phyloP scores from a whole-genome alignment of 2,329 filamentous ascomycete genomes.

The Gnomoniopsis smithogilvyi region DNA sequence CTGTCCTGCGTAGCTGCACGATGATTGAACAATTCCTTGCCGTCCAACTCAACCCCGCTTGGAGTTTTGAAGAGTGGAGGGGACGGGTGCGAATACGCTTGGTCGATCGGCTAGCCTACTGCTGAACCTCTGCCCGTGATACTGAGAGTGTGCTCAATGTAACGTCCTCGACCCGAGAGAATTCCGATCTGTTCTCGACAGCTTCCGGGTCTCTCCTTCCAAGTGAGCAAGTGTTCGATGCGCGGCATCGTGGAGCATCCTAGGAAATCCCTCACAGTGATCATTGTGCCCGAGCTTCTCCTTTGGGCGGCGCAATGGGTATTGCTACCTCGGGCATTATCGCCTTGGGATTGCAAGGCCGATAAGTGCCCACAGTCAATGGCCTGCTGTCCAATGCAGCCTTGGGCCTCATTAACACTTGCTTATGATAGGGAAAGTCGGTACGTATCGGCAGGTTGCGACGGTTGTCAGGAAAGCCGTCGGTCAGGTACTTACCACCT shows the following conservation, averaged over 20 bases:
- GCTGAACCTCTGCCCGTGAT: background rate
- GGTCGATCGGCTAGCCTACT: background rate
- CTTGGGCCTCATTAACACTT: too few relatives aligned
- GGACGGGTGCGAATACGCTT: background rate
- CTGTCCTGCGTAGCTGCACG: background rate
- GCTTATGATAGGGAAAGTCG: too few relatives aligned
- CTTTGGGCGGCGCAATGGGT: background rate
- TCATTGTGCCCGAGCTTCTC: slow-evolving; percentile 3
- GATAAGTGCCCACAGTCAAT: background rate
- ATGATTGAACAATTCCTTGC: background rate
- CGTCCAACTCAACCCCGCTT: background rate
- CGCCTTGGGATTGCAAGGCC: background rate
- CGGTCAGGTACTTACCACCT: too few relatives aligned
- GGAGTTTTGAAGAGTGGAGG: background rate
- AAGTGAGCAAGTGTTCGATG: too few relatives aligned
- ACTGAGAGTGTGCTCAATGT: too few relatives aligned
- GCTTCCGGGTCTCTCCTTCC: too few relatives aligned
- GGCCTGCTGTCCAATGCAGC: background rate
- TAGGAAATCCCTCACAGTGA: background rate
- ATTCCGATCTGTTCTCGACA: too few relatives aligned
- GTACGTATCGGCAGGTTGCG: too few relatives aligned
- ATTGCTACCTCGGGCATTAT: background rate
- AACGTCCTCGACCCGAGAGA: too few relatives aligned
- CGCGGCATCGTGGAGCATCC: too few relatives aligned
- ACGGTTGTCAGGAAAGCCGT: too few relatives aligned